A percentile compares a stretch with the other conserved stretches of the same genome.
Evolutionary conservation across 495 filamentous ascomycete species (phyloP).

Genomic region (Aspergillus mulundensis): DNA sequence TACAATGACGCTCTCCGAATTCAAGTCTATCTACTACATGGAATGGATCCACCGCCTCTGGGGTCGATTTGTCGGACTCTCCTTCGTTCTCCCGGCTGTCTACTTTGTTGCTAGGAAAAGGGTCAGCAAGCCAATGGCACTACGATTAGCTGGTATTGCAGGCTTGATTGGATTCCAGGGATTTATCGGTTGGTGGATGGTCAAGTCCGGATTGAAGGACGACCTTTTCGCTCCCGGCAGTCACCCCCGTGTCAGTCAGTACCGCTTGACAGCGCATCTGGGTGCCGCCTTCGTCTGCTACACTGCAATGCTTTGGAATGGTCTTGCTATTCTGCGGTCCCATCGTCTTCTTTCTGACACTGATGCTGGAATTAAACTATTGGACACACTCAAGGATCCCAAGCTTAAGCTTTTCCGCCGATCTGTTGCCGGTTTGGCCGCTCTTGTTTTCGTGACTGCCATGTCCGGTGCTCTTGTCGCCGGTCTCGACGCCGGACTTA

Average conservation of each 20-base stretch:
- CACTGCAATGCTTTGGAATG: slow-evolving; percentile 88
- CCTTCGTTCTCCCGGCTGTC: slow-evolving; percentile 78
- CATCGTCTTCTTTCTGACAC: slow-evolving; percentile 64
- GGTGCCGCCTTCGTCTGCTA: slow-evolving; percentile 89
- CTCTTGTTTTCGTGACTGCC: slow-evolving; percentile 80
- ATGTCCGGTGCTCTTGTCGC: slow-evolving; percentile 93
- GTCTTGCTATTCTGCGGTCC: slow-evolving; percentile 75
- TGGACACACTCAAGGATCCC: slow-evolving; percentile 60
- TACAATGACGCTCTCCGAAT: slow-evolving; percentile 85
- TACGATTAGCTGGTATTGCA: slow-evolving; percentile 74
- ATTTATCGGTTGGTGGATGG: slow-evolving; percentile 99
- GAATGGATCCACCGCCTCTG: slow-evolving; percentile 96
- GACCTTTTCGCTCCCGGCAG: slow-evolving; percentile 87
- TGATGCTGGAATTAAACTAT: slow-evolving; percentile 45
- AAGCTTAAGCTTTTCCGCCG: slow-evolving; percentile 67
- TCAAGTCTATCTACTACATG: slow-evolving; percentile 99
- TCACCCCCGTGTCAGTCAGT: slow-evolving; percentile 90
- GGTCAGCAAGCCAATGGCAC: slow-evolving; percentile 73
- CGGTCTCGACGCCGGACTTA: slow-evolving; percentile 89
- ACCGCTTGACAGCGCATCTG: slow-evolving; percentile 84
- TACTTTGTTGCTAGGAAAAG: slow-evolving; percentile 84
- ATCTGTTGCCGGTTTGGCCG: slow-evolving; percentile 65
- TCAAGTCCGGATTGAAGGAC: slow-evolving; percentile 90
- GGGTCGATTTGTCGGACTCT: slow-evolving; percentile 88
- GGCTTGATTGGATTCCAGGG: slow-evolving; percentile 93